These are phyloP conservation scores for Chlorella sp. DNA, from an alignment of 139 green algal genomes.

Conservation along the genomic window DNA sequence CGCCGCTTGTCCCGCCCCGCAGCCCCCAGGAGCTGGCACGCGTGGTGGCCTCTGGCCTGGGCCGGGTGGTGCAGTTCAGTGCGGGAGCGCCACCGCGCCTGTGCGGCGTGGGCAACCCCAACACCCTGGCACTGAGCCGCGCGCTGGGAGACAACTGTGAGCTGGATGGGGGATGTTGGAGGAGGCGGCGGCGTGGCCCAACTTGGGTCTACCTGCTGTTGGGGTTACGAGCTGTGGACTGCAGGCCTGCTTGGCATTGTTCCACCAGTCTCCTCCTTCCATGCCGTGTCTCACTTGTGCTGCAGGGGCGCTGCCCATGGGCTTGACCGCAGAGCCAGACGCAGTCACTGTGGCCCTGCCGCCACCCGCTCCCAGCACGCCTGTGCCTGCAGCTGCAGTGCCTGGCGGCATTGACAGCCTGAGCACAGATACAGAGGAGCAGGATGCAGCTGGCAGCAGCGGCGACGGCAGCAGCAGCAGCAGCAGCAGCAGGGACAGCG, in stretches of 20 bases:
- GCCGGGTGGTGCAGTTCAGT: neutral
- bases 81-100: neutral
- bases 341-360: constrained; percentile 10
- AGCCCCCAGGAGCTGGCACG: constrained; percentile 52
- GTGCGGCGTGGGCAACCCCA: neutral
- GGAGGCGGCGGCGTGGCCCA: too few relatives aligned
- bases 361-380: neutral
- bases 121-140: constrained; percentile 11
- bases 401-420: neutral
- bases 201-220: too few relatives aligned
- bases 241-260: too few relatives aligned
- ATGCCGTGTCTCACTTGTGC: neutral
- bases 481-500: neutral
- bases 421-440: neutral
- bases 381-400: constrained; percentile 31
- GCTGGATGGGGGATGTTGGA: too few relatives aligned
- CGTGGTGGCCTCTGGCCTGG: neutral
- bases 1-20: constrained; percentile 17
- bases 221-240: too few relatives aligned
- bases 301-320: constrained; percentile 26
- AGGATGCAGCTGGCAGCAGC: neutral
- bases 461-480: constrained; percentile 37
- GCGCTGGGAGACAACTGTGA: constrained; percentile 23
- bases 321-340: constrained; percentile 11
- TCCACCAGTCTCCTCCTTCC: neutral